phyloP scores from a whole-genome alignment of 2,329 filamentous ascomycete species.

The Pseudogymnoascus sp. region DNA sequence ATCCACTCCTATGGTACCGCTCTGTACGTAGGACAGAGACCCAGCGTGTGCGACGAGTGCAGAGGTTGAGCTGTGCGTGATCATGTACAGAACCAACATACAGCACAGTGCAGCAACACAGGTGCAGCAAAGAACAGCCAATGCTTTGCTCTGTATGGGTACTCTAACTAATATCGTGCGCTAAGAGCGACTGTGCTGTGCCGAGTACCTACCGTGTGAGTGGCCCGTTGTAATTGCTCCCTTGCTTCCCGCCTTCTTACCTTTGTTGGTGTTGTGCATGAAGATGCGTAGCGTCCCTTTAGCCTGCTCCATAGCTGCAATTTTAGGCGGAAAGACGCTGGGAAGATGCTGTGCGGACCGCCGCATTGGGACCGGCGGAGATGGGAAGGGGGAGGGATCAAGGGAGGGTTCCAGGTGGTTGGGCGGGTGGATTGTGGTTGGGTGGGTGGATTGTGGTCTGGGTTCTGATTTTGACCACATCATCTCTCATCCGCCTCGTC shows the following conservation, averaged over 20 bases:
- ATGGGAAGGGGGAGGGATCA: background rate
- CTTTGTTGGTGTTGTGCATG: slow-evolving; percentile 1
- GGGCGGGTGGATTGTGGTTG: too few species aligned
- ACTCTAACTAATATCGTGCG: background rate
- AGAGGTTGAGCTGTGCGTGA: background rate
- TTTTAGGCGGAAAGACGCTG: background rate
- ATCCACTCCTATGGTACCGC: background rate
- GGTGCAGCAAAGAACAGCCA: background rate
- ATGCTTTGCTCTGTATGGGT: background rate
- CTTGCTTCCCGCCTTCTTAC: background rate
- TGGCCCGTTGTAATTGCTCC: background rate
- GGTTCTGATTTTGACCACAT: background rate
- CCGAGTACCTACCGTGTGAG: background rate
- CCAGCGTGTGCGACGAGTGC: background rate
- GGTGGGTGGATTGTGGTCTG: background rate
- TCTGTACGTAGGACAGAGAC: background rate
- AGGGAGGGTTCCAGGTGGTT: too few species aligned
- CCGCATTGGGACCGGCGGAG: background rate
- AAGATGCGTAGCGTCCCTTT: background rate
- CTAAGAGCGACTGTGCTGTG: background rate
- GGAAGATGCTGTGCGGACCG: background rate
- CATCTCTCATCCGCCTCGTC: background rate
- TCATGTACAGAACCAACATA: background rate
- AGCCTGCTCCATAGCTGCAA: background rate
- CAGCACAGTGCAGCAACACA: background rate